Base-by-base conservation (phyloP, 306 rosid species). In the Dryas alaskensis region DNA sequence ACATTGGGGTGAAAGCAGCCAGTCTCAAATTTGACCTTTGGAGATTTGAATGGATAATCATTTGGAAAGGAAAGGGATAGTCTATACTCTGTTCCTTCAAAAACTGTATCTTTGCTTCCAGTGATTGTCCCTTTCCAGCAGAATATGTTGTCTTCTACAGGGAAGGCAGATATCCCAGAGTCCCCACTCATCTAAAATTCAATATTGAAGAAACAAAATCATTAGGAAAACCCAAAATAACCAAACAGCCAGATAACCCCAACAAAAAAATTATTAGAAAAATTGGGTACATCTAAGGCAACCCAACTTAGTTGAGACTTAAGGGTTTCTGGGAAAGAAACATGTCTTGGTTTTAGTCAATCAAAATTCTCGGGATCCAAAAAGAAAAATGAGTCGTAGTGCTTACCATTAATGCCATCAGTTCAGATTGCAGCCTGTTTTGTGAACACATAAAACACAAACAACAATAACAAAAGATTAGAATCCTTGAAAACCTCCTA, bases 341-440 rank as follows among this genome's bases (percentile, higher is more conserved):
- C 37, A 31, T 31, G 37, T 31, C 37, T 31, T 31, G 37, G 0
- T 31, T 31, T 3, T 4, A 7, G 11, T 49, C 3, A 22, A 47
- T 6, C 45, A 25, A 16, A 11, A 48, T 67, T 67, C 60, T 53
- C 40, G 51, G 16, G 25, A 69, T 70, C 64, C 76, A 61, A 47
- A 72, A 60, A 25, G 27, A 70, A n/a, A 51, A 5, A 3, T 2
- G 7, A 39, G 67, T 14, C 12, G 27, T 14, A 6, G 42, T 12
- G 40, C 85, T 87, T 82, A 95, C 99, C 99, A 95, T 95, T 76
- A 95, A 76, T 46, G 98, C 95, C 99, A 92, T 95, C 79, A 95
- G 77, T 70, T 92, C 99, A 76, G 99, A 95, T 70, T 92, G 98
- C 84, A 95, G 72, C 91, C 99, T 94, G 92, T 80, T 70, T 9